Evolutionary conservation across 768 basidiomycete species (phyloP).

Genomic region (Serpula lacrymans): DNA sequence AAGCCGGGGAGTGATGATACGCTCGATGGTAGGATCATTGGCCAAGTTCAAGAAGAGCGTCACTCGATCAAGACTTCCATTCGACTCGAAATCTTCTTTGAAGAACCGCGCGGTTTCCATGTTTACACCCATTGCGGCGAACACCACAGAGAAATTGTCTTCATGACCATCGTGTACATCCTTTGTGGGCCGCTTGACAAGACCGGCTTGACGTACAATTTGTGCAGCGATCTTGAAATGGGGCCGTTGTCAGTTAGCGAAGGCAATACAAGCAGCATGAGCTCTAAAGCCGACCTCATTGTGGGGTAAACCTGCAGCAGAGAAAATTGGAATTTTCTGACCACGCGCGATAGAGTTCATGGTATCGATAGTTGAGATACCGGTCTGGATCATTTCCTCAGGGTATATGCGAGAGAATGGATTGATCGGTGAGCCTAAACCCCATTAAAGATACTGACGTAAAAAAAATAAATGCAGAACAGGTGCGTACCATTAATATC

Average conservation of each 20-base stretch:
- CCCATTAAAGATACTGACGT: conserved; percentile 12
- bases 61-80: conserved; percentile 94
- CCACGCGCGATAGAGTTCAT: conserved; percentile 99
- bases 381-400: conserved; percentile 99
- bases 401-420: conserved; percentile 98
- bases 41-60: conserved; percentile 98
- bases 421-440: conserved; percentile 92
- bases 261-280: conserved; percentile 8
- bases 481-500: conserved; percentile 88
- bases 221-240: conserved; percentile 99
- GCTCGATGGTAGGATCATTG: conserved; percentile 98
- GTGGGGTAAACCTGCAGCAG: conserved; percentile 96
- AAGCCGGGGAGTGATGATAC: conserved; percentile 98
- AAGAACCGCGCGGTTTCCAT: conserved; percentile 99
- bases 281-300: conserved; percentile 76
- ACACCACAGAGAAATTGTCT: conserved; percentile 99
- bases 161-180: conserved; percentile 98
- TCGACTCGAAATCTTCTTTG: conserved; percentile 99
- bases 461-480: conserved; percentile 3
- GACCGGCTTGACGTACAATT: conserved; percentile 98
- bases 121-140: conserved; percentile 99
- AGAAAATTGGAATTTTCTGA: conserved; percentile 99
- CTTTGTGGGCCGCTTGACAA: conserved; percentile 95
- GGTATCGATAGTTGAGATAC: conserved; percentile 96
- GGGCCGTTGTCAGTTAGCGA: conserved; percentile 17